phyloP scores from a whole-genome alignment of 352 stramenopile genomes.

The Globisporangium emineosum region DNA sequence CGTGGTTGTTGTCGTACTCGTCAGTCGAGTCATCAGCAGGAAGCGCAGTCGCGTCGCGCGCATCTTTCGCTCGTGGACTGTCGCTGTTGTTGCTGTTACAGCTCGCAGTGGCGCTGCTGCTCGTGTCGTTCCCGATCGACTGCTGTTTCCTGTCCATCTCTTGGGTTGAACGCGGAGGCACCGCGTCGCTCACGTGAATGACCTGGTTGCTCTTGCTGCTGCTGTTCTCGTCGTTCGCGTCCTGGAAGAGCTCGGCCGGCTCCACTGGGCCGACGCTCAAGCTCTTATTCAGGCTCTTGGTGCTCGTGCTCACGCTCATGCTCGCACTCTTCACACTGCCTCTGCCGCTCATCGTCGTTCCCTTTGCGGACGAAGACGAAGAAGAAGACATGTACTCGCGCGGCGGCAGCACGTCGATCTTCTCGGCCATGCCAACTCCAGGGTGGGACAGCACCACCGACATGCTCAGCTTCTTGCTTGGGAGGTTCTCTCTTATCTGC shows the following conservation, averaged over 20 bases:
- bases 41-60: neutral
- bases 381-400: slow-evolving; percentile 7
- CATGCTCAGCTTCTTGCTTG: slow-evolving; percentile 1
- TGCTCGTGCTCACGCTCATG: neutral
- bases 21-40: neutral
- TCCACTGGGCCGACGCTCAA: neutral
- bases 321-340: neutral
- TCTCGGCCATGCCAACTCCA: slow-evolving; percentile 6
- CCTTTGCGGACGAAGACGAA: neutral
- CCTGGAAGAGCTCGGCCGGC: slow-evolving; percentile 4
- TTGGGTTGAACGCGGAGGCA: neutral
- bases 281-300: neutral
- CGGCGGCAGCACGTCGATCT: slow-evolving; percentile 7
- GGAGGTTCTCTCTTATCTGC: neutral
- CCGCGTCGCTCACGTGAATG: neutral
- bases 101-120: slow-evolving; percentile 6
- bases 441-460: slow-evolving; percentile 11
- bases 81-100: slow-evolving; percentile 10
- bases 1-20: slow-evolving; percentile 4
- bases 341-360: neutral
- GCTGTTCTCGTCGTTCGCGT: slow-evolving; percentile 9
- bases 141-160: neutral
- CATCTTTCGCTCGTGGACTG: neutral
- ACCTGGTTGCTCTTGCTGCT: slow-evolving; percentile 1
- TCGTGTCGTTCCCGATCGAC: neutral